phyloP scores from a whole-genome alignment of 495 filamentous ascomycete species.

The Aspergillus baeticus region DNA sequence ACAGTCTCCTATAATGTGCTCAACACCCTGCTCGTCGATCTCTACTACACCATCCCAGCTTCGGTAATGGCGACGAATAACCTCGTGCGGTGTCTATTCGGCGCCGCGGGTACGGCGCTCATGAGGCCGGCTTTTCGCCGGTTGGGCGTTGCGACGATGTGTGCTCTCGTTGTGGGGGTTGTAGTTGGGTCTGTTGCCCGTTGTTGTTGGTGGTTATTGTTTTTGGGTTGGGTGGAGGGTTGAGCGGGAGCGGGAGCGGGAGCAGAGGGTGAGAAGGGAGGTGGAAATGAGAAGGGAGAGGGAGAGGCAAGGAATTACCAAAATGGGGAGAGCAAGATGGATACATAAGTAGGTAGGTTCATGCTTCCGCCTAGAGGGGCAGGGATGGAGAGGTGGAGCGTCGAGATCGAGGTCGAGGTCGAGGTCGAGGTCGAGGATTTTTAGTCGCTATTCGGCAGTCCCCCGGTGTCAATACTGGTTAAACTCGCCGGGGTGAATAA shows the following conservation, averaged over 20 bases:
- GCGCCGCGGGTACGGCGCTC: constrained; percentile 58
- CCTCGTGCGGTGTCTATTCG: constrained; percentile 63
- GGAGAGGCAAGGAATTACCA: too few relatives aligned
- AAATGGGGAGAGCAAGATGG: too few relatives aligned
- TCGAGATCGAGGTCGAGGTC: too few relatives aligned
- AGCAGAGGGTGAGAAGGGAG: background rate
- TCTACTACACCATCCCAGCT: constrained; percentile 57
- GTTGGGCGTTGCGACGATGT: constrained; percentile 21
- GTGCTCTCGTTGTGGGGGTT: constrained; percentile 16
- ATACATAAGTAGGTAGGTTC: too few relatives aligned
- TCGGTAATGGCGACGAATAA: constrained; percentile 71
- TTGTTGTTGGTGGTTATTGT: constrained; percentile 23
- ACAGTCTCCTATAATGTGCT: constrained; percentile 51
- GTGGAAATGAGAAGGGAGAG: too few relatives aligned
- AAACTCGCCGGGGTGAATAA: constrained; percentile 5
- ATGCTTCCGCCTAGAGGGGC: too few relatives aligned
- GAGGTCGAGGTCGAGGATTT: too few relatives aligned
- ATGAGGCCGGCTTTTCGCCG: constrained; percentile 56
- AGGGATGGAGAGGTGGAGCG: too few relatives aligned
- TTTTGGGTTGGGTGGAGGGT: constrained; percentile 15
- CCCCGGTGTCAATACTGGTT: background rate
- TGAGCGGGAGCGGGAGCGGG: background rate
- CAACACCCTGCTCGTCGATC: constrained; percentile 53
- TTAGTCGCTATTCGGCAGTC: too few relatives aligned
- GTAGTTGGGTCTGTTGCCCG: constrained; percentile 12